Conservation (phyloP, 768 basidiomycete species). For the Leccinellum luteum region DNA sequence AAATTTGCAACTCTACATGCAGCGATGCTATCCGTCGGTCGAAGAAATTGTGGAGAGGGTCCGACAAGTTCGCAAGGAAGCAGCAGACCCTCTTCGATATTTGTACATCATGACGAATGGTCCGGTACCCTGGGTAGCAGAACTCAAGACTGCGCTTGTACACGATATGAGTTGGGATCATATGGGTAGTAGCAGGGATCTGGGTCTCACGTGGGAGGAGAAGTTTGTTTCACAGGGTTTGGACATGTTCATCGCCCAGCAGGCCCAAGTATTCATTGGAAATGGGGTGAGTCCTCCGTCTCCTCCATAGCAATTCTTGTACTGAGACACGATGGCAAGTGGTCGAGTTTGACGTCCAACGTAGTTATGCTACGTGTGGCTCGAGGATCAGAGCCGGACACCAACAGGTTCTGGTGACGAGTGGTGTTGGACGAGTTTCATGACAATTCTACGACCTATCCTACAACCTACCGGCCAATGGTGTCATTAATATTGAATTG, state of each 20-base stretch:
- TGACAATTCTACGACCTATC: neutral
- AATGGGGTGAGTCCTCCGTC: conserved; percentile 45
- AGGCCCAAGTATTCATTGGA: conserved; percentile 50
- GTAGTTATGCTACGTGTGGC: conserved; percentile 38
- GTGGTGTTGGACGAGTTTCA: neutral
- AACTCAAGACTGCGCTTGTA: conserved; percentile 37
- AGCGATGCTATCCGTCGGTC: conserved; percentile 44
- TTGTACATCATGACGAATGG: conserved; percentile 53
- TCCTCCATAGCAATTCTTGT: neutral
- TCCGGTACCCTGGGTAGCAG: conserved; percentile 37
- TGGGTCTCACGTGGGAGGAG: conserved; percentile 42
- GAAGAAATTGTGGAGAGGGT: conserved; percentile 42
- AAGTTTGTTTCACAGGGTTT: conserved; percentile 42
- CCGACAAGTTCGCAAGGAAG: conserved; percentile 30
- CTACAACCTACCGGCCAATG: neutral
- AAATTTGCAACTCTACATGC: conserved; percentile 27
- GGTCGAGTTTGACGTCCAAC: conserved; percentile 43
- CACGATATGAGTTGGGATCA: conserved; percentile 36
- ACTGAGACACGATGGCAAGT: conserved; percentile 24
- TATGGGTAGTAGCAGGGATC: conserved; percentile 41
- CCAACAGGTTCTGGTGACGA: conserved; percentile 39
- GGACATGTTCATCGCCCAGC: conserved; percentile 50
- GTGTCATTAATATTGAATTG: neutral
- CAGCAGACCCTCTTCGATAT: conserved; percentile 28
- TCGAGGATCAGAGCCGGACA: conserved; percentile 23